Base-by-base conservation (phyloP, 805 yeast genomes). In the Candida boleticola region DNA sequence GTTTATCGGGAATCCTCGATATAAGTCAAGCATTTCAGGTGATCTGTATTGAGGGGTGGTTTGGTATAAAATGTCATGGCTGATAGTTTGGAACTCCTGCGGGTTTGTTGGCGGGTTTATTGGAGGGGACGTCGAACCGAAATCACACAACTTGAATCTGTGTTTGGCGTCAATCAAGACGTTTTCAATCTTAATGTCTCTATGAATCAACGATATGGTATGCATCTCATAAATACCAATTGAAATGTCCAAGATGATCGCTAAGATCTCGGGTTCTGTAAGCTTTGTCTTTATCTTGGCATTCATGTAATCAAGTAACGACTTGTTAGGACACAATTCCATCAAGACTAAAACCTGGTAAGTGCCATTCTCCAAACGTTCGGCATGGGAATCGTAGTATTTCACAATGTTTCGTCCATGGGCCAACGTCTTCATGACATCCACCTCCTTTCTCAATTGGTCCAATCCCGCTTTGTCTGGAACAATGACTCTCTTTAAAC, bases 41-140 rank as follows among this genome's bases (percentile, higher is more conserved):
- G 95, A 74, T 48, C 99, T 73, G 60, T 92, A 92, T 62, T 93
- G 99, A 13, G 96, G 96, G 3, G 99, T 92, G 0, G 99, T 92
- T 57, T 92, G 95, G 48, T 83, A 80, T 54, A 88, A 77, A 42
- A 92, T 80, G 59, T 92, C 97, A 55, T 87, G 88, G 42, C 87
- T 85, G 26, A 90, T 68, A n/a, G 76, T 58, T 48, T 83, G 86
- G 58, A 84, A 84, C 58, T 85, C 92, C 44, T 79, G 80, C 34
- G 77, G 81, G 52, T 81, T 83, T 45, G 77, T 77, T 2, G 97
- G 97, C 2, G 95, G 85, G 16, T 85, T 67, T 5, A 86, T 52
- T 60, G 57, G 80, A 0, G 83, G 74, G 6, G 87, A 75, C 1
- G 93, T 84, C 0, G 97, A 88, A 3, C 99, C 99, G 64, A 93